Evolutionary conservation across 805 yeast species (phyloP), one percentile per base, ranked within the genome.

Genomic region (Saturnispora halmiae): DNA sequence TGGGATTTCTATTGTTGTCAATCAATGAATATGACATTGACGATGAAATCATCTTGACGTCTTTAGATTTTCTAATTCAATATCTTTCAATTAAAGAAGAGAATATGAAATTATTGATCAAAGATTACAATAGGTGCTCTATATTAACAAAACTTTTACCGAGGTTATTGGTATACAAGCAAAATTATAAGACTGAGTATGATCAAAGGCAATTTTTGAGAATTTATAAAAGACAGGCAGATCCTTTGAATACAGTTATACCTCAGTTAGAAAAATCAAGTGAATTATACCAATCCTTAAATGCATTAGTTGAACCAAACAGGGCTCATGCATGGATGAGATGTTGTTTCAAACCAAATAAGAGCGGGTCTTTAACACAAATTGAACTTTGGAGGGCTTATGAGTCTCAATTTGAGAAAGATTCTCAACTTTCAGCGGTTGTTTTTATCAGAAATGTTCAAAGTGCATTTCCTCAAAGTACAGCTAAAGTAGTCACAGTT

Each of bases 311-410:
- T 10, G 98, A 92, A 61, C 97, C 97, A 2, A 71, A 77, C 43
- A 71, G 98, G 46, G 95, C 97, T 0, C 84, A 95, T 4, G 73
- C 86, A 24, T 92, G 97, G 97, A 79, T 92, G 69, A 75, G 95
- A 51, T 79, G 95, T 50, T 81, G 90, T 49, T 92, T 87, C 62
- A 87, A 79, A 51, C 86, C 94, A 4, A 75, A 69, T 34, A 65
- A 73, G 9, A 77, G 71, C 7, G 86, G 90, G 4, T 95, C 87
- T 55, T 95, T 88, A 9, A 87, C 96, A 1, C 98, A 92, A 63
- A 88, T 92, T 20, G 82, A 94, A 15, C 70, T 92, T 33, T 92
- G 98, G 98, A 85, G 87, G 59, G 77, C 95, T 1, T 92, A 92
- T 63, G 97, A 92, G 59, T 66, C 77, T 11, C 92, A 82, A 57